Percentiles rank a stretch among this genome's conserved stretches.
Conservation (phyloP, 2,329 filamentous ascomycete genomes). For the Cladosporium austrohemisphaericum region DNA sequence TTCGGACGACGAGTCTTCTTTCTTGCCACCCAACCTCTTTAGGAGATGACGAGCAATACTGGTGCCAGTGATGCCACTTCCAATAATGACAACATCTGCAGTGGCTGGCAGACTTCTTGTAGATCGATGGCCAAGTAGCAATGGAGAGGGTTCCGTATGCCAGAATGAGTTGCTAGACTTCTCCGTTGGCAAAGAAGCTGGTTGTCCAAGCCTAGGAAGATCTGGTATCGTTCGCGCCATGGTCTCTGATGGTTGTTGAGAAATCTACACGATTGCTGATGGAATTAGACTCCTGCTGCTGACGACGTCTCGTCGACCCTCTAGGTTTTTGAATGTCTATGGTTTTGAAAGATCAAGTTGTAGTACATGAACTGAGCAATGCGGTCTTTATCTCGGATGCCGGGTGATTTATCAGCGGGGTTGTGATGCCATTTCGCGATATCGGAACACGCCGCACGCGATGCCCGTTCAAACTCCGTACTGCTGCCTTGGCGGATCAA, state of each 20-base stretch:
- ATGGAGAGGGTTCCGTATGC: slow-evolving; percentile 64
- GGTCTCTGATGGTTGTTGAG: neutral
- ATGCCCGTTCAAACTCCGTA: too few species aligned
- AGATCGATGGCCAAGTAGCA: slow-evolving; percentile 64
- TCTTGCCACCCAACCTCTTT: neutral
- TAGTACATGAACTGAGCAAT: neutral
- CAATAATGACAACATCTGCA: slow-evolving; percentile 68
- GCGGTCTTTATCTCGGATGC: neutral
- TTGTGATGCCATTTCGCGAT: too few species aligned
- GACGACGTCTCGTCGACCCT: too few species aligned
- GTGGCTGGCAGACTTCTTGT: slow-evolving; percentile 59
- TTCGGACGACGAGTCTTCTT: neutral
- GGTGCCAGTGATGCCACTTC: slow-evolving; percentile 72
- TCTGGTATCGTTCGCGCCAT: slow-evolving; percentile 24
- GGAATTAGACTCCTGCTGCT: too few species aligned
- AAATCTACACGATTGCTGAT: too few species aligned
- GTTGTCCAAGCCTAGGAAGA: slow-evolving; percentile 20
- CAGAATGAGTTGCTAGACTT: slow-evolving; percentile 59
- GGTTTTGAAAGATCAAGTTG: neutral
- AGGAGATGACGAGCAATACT: slow-evolving; percentile 60
- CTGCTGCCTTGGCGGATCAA: too few species aligned
- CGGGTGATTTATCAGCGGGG: neutral
- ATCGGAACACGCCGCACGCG: too few species aligned
- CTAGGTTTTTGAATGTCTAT: neutral
- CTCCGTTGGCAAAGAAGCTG: slow-evolving; percentile 24